phyloP scores from a whole-genome alignment of 169 alveolate species.

The Plasmodium yoelii region DNA sequence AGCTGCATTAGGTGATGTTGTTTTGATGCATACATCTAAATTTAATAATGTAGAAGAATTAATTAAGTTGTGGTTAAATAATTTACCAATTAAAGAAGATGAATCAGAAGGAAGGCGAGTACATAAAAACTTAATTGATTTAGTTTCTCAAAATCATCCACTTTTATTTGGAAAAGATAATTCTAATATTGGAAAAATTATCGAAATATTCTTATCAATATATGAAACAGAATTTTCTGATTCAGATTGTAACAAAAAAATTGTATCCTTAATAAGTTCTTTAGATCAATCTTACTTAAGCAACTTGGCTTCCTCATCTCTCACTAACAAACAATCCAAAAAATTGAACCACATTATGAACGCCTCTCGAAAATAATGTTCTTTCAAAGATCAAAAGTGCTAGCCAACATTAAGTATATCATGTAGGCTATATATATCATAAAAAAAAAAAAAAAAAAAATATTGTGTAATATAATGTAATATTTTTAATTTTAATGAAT shows the following conservation, averaged over 20 bases:
- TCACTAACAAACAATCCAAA: slow-evolving; percentile 81
- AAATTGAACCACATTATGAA: slow-evolving; percentile 80
- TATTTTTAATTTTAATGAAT: not conserved
- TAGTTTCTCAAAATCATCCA: slow-evolving; percentile 84
- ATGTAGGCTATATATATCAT: not conserved
- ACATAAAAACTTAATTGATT: slow-evolving; percentile 86
- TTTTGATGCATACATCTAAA: slow-evolving; percentile 81
- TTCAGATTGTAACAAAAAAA: slow-evolving; percentile 84
- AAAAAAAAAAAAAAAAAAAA: not conserved
- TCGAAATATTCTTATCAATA: slow-evolving; percentile 85
- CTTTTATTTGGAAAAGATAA: slow-evolving; percentile 85
- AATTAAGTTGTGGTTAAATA: slow-evolving; percentile 81
- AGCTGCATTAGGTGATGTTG: slow-evolving; percentile 90
- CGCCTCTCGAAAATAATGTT: slow-evolving; percentile 15
- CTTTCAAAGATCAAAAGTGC: not conserved
- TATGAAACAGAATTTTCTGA: slow-evolving; percentile 89
- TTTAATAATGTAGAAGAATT: slow-evolving; percentile 80
- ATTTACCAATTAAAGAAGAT: slow-evolving; percentile 88
- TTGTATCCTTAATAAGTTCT: slow-evolving; percentile 81
- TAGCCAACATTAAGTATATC: not conserved
- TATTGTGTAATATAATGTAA: not conserved
- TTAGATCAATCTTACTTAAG: slow-evolving; percentile 82
- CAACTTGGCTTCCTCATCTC: slow-evolving; percentile 83
- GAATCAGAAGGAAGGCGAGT: slow-evolving; percentile 89
- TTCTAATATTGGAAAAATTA: slow-evolving; percentile 84